Evolutionary conservation across 2,329 filamentous ascomycete species (phyloP), one percentile per base, ranked within the genome.

Genomic region (Ophiostoma sp.): DNA sequence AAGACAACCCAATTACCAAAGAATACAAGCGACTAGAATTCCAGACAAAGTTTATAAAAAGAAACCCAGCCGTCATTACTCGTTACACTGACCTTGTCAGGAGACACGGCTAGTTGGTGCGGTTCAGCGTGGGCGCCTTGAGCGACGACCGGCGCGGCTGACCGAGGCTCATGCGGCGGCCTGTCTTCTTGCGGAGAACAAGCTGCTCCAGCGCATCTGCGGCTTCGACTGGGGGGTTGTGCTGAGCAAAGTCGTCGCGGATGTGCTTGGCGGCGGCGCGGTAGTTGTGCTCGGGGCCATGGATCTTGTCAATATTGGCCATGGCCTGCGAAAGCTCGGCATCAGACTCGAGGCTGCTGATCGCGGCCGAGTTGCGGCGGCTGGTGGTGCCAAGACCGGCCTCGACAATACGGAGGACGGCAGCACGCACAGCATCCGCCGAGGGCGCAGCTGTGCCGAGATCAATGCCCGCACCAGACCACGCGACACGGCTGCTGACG

Each of bases 381-480:
- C 41, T 70, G 48, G 17, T 17, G 23, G n/a, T 8, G 4, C 62
- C 33, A 1, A 52, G 52, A 20, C 41, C n/a, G n/a, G 23, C 57
- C 17, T 48, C 66, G 13, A 72, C 68, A 36, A 72, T 68, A 0
- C 52, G 54, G 4, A 71, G 62, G 10, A 72, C 72, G 13, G 75
- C 75, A 0, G 48, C 68, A 10, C 71, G 62, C 1, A 74, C 65
- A 1, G 69, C 65, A 17, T 48, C 52, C 11, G 68, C 70, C 1
- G 68, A 52, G 0, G 75, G 75, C 33, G 67, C 70, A 11, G 68
- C 68, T 0, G 74, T 74, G 3, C 57, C 65, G 4, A 74, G 69
- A 52, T 75, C 74, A 48, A 76, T 70, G 23, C 73, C 75, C 1
- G 73, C 74, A 17, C 74, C 75, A 3, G 71, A 72, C 74, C 73